Base-by-base conservation (phyloP, 805 yeast genomes). In the Blastobotrys mokoenaii region DNA sequence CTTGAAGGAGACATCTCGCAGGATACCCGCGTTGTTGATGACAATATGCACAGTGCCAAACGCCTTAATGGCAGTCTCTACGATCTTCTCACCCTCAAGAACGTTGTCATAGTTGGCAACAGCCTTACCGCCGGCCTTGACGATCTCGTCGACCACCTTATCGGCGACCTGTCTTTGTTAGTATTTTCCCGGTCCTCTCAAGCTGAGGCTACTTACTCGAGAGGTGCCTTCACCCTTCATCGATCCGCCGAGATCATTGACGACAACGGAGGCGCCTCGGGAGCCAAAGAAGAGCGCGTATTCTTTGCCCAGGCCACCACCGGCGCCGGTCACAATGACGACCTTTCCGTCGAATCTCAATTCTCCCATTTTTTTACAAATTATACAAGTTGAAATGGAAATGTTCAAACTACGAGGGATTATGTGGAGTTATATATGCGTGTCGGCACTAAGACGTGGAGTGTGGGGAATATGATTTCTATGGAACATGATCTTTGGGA, bases 21-120 rank as follows among this genome's bases (percentile, higher is more conserved):
- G 72, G 49, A 90, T 89, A 41, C 98, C 98, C 10, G 97, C 98
- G 62, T 90, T 90, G 72, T 90, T 90, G 59, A 90, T 77, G 54
- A 90, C 72, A 41, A 90, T 70, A 68, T 90, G 96, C 39, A 93
- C 87, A 15, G 89, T 76, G 40, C 97, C 97, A 61, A 84, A 90
- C 45, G 77, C 76, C 57, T 85, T 80, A 50, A 93, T 74, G 1
- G 97, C 97, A 16, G 94, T 82, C 59, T 84, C 76, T 53, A 90
- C 73, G 58, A 90, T 88, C 58, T 79, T 82, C 46, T 80, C 90
- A 46, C 96, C 95, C 57, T 84, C 78, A 43, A 76, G 79, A 44
- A 89, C 94, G 43, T 94, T 86, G 69, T 90, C 94, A 69, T 87
- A 88, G 66, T 90, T 93, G 31, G 97, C 93, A 14, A 86, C 94